Evolutionary conservation across 331 rosid species (phyloP).

Genomic region (Ulmus americana): DNA sequence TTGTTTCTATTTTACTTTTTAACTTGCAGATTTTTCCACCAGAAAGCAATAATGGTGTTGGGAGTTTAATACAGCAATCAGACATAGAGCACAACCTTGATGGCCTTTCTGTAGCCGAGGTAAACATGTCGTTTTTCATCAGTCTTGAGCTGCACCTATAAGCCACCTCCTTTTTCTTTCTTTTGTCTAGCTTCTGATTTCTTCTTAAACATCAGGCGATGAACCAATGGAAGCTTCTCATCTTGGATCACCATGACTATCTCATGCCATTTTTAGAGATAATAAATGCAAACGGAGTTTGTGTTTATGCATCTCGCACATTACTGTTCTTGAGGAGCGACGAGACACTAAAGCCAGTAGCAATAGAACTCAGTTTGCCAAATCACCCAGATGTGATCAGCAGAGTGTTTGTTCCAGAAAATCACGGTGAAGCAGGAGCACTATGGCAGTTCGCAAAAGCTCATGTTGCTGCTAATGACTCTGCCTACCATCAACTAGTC

Average conservation of each 20-base stretch:
- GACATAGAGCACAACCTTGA: conserved; percentile 50
- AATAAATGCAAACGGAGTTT: conserved; percentile 40
- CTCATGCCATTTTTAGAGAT: conserved; percentile 51
- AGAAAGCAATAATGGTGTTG: conserved; percentile 34
- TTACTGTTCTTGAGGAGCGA: conserved; percentile 53
- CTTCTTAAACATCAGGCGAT: conserved; percentile 42
- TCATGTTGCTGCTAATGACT: conserved; percentile 67
- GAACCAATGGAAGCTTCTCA: conserved; percentile 37
- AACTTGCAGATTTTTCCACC: conserved; percentile 52
- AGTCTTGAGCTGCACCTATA: too few relatives aligned
- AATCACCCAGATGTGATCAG: conserved; percentile 20
- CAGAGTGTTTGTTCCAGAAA: conserved; percentile 42
- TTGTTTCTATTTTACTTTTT: background rate
- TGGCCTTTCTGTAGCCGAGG: conserved; percentile 49
- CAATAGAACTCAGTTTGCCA: conserved; percentile 67
- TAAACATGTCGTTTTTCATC: background rate
- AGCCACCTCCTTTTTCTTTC: too few relatives aligned
- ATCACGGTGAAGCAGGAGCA: conserved; percentile 54
- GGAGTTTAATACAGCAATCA: conserved; percentile 37
- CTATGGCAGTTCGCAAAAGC: conserved; percentile 74
- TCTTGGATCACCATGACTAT: conserved; percentile 66
- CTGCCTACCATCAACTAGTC: conserved; percentile 54
- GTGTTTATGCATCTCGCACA: conserved; percentile 66
- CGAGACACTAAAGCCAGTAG: conserved; percentile 52
- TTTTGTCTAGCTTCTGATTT: too few relatives aligned